Percentiles rank a stretch among this genome's conserved stretches.
phyloP scores from a whole-genome alignment of 306 rosid species.

The Fragaria nilgerrensis region DNA sequence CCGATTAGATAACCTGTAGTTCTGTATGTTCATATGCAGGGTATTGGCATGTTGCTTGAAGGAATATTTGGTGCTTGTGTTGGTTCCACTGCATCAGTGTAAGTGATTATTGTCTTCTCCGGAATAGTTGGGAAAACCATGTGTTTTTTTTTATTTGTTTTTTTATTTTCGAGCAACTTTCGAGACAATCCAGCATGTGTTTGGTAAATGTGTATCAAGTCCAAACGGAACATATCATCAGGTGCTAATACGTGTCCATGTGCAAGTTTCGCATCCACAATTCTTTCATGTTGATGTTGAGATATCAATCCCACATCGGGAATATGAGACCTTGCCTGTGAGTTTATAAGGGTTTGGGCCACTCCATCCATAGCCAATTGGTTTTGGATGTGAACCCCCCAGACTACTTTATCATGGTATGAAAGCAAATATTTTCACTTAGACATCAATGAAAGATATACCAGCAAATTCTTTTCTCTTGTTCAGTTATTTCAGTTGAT shows the following conservation, averaged over 20 bases:
- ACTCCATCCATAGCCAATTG: no score
- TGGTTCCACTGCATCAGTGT: constrained; percentile 92
- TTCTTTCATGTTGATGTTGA: background rate
- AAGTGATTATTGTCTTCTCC: constrained; percentile 37
- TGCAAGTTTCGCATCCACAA: background rate
- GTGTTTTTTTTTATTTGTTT: background rate
- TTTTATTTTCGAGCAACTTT: background rate
- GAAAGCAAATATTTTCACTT: no score
- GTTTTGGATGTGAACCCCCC: no score
- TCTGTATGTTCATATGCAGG: constrained; percentile 48
- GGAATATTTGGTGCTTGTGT: constrained; percentile 80
- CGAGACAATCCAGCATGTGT: background rate
- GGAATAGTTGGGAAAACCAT: background rate
- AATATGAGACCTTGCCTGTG: no score
- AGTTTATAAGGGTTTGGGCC: no score
- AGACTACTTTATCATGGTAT: no score
- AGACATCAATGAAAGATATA: no score
- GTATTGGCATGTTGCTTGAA: constrained; percentile 70
- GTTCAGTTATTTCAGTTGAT: no score
- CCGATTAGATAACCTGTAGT: constrained; percentile 10
- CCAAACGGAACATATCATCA: background rate
- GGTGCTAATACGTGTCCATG: background rate
- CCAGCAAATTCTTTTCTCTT: no score
- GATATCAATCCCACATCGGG: no score
- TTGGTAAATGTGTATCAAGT: background rate